Percentiles rank a stretch among this genome's conserved stretches.
phyloP scores from a whole-genome alignment of 805 yeast genomes.

The Spencermartinsiella europaea region DNA sequence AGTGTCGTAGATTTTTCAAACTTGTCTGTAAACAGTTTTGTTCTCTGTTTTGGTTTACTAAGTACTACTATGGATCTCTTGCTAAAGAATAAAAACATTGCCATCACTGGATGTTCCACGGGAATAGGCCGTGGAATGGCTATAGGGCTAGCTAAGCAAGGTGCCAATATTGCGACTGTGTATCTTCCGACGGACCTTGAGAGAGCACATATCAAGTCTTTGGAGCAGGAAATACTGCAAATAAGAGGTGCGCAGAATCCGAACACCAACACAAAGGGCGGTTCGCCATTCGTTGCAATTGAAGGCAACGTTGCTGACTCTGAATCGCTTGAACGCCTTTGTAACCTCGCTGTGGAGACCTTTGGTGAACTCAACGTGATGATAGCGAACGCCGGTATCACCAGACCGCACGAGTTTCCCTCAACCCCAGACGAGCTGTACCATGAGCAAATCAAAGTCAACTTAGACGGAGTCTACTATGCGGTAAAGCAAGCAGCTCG shows the following conservation, averaged over 20 bases:
- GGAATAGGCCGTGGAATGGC: constrained; percentile 46
- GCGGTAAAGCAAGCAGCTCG: constrained; percentile 45
- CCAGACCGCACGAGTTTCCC: constrained; percentile 34
- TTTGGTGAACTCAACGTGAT: constrained; percentile 40
- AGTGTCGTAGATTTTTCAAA: too few species aligned
- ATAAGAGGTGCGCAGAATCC: constrained; percentile 21
- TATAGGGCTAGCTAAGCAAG: constrained; percentile 37
- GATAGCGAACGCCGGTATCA: constrained; percentile 46
- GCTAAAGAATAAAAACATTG: constrained; percentile 22
- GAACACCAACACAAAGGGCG: constrained; percentile 19
- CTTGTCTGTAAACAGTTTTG: too few species aligned
- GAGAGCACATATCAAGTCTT: constrained; percentile 54
- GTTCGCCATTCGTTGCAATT: constrained; percentile 35
- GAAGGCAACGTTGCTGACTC: constrained; percentile 41
- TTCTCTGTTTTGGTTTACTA: too few species aligned
- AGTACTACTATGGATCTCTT: too few species aligned
- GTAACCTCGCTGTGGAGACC: constrained; percentile 28
- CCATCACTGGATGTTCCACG: constrained; percentile 43
- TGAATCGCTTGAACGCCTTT: constrained; percentile 31
- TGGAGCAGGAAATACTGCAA: constrained; percentile 31
- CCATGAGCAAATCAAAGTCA: constrained; percentile 35
- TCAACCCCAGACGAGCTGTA: constrained; percentile 37
- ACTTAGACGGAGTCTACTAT: constrained; percentile 41
- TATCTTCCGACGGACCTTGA: constrained; percentile 21
- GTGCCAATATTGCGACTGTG: constrained; percentile 40